Evolutionary conservation across 2,329 filamentous ascomycete species (phyloP).

Genomic region (Cyclaneusma minus): DNA sequence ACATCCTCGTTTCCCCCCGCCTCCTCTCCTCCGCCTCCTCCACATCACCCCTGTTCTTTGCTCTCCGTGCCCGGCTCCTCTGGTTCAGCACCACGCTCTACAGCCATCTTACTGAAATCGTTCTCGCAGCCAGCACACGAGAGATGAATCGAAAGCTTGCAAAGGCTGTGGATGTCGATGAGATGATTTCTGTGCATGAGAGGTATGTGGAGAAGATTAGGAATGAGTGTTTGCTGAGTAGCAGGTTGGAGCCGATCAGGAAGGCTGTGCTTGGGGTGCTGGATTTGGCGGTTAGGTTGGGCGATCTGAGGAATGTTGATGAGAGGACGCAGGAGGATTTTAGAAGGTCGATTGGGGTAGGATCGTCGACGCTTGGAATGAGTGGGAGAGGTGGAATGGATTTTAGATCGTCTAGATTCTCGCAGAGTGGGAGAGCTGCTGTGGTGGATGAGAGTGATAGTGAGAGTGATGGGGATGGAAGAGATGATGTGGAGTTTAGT

Average conservation of each 20-base stretch:
- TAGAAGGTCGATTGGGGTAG: slow-evolving; percentile 9
- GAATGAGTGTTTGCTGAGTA: slow-evolving; percentile 53
- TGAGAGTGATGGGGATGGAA: slow-evolving; percentile 23
- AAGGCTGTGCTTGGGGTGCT: slow-evolving; percentile 61
- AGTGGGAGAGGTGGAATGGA: slow-evolving; percentile 12
- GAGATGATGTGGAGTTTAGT: slow-evolving; percentile 21
- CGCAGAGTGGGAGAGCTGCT: too few relatives aligned
- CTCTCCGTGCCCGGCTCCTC: slow-evolving; percentile 51
- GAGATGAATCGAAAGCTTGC: slow-evolving; percentile 41
- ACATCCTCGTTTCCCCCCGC: slow-evolving; percentile 43
- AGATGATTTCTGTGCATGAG: slow-evolving; percentile 59
- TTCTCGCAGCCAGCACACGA: slow-evolving; percentile 44
- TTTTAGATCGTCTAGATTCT: too few relatives aligned
- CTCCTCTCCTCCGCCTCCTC: slow-evolving; percentile 24
- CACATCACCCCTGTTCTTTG: slow-evolving; percentile 36
- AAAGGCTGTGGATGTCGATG: slow-evolving; percentile 57
- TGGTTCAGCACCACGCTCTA: slow-evolving; percentile 68
- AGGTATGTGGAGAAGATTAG: slow-evolving; percentile 46
- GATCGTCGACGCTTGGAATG: too few relatives aligned
- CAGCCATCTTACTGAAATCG: slow-evolving; percentile 60
- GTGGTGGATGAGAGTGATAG: slow-evolving; percentile 16
- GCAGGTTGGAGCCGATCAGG: slow-evolving; percentile 53
- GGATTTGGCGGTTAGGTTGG: slow-evolving; percentile 57
- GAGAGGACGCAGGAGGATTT: slow-evolving; percentile 16
- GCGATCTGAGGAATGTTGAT: slow-evolving; percentile 34